A percentile compares a stretch with the other conserved stretches of the same genome.
Conservation (phyloP, 495 filamentous ascomycete genomes). For the Hypomontagnella submonticulosa region DNA sequence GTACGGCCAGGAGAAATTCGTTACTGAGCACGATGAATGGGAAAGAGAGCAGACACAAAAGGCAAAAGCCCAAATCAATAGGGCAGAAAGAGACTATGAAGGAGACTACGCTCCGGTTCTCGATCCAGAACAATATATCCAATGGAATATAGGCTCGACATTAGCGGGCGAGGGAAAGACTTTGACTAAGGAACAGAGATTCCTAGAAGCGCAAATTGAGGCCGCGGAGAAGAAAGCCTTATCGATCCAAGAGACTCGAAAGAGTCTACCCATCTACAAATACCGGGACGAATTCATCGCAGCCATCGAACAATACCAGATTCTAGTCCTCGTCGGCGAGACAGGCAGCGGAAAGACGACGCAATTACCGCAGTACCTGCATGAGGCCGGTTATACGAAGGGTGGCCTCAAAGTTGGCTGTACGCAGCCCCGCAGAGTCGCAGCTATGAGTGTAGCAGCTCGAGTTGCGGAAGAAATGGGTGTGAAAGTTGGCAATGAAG, state of each 20-base stretch:
- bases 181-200: constrained; percentile 81
- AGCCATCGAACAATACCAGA: constrained; percentile 77
- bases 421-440: constrained; percentile 93
- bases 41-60: constrained; percentile 90
- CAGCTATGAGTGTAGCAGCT: constrained; percentile 94
- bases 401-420: constrained; percentile 77
- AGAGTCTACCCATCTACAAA: constrained; percentile 88
- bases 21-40: constrained; percentile 97
- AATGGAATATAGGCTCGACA: constrained; percentile 81
- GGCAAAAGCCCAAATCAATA: constrained; percentile 86
- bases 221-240: constrained; percentile 86
- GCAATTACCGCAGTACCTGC: constrained; percentile 87
- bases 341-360: constrained; percentile 92
- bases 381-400: constrained; percentile 90
- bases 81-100: constrained; percentile 77
- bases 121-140: constrained; percentile 87
- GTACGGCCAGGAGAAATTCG: constrained; percentile 84
- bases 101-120: constrained; percentile 95
- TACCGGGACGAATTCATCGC: constrained; percentile 79
- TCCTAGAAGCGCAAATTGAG: constrained; percentile 81
- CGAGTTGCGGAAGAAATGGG: constrained; percentile 97
- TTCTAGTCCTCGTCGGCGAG: constrained; percentile 87
- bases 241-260: constrained; percentile 90
- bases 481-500: constrained; percentile 88
- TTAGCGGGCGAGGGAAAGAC: constrained; percentile 70